These are phyloP conservation scores for Cystobasidium sp. DNA, from an alignment of 1,284 basidiomycete genomes.

Conservation along the genomic window DNA sequence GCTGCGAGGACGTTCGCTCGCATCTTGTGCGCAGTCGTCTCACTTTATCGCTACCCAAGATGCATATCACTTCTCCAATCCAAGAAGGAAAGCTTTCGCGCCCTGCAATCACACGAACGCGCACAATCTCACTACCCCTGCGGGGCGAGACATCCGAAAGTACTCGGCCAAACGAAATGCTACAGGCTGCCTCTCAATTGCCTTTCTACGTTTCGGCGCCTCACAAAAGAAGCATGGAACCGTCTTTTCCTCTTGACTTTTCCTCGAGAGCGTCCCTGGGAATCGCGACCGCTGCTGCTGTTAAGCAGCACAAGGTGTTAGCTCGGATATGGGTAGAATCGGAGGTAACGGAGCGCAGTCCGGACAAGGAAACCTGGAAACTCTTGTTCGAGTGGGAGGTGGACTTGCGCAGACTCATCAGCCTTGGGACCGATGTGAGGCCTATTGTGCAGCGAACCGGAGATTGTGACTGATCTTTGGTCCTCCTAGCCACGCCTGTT, in stretches of 20 bases:
- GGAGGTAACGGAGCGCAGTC: conserved; percentile 48
- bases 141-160: not conserved
- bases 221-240: conserved; percentile 75
- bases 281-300: not conserved
- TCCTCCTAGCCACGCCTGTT: conserved; percentile 60
- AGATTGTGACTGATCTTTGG: conserved; percentile 29
- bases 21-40: conserved; percentile 33
- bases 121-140: conserved; percentile 9
- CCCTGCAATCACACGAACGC: conserved; percentile 8
- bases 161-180: not conserved
- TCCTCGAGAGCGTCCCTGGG: not conserved
- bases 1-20: conserved; percentile 5
- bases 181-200: not conserved
- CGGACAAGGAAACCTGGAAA: conserved; percentile 62
- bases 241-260: conserved; percentile 62
- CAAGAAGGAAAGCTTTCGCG: not conserved
- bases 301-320: not conserved
- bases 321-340: conserved; percentile 50
- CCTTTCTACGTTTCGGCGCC: conserved; percentile 73
- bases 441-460: not conserved
- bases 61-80: not conserved
- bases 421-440: conserved; percentile 68
- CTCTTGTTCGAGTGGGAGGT: conserved; percentile 72
- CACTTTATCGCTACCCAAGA: conserved; percentile 4
- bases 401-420: conserved; percentile 66